These are phyloP conservation scores for Aspergillus sojae DNA, from an alignment of 2,329 filamentous ascomycete genomes.

Conservation along the genomic window DNA sequence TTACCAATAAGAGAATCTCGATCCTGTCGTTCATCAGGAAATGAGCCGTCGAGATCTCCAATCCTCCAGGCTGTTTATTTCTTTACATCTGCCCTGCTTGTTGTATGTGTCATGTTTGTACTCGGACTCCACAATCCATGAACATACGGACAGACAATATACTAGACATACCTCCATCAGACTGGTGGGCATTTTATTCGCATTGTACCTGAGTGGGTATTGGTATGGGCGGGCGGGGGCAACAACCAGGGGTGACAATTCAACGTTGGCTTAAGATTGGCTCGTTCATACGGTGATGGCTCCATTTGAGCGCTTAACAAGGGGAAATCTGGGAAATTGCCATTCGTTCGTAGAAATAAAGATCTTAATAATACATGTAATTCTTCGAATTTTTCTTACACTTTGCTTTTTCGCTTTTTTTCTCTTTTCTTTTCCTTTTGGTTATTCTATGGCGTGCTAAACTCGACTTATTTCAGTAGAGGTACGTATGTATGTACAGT, in stretches of 20 bases:
- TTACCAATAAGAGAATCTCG: neutral
- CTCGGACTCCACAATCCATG: neutral
- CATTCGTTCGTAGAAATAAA: neutral
- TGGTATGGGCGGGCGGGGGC: slow-evolving; percentile 3
- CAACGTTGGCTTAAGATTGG: neutral
- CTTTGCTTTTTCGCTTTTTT: neutral
- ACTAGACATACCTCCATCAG: neutral
- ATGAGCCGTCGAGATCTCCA: neutral
- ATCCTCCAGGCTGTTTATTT: neutral
- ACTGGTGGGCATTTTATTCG: neutral
- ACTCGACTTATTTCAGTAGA: neutral
- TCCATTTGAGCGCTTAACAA: slow-evolving; percentile 2
- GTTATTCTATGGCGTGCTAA: neutral
- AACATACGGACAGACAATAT: neutral
- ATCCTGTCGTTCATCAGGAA: neutral
- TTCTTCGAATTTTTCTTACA: neutral
- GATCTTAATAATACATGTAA: neutral
- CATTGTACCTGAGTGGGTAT: neutral
- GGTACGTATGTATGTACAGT: too few relatives aligned
- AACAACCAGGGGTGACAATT: neutral
- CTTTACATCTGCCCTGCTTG: neutral
- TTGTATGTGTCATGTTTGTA: neutral
- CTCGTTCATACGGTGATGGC: neutral
- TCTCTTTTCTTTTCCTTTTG: neutral
- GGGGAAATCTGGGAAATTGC: neutral